phyloP scores from a whole-genome alignment of 2,329 filamentous ascomycete species.

The Coniella lustricola region DNA sequence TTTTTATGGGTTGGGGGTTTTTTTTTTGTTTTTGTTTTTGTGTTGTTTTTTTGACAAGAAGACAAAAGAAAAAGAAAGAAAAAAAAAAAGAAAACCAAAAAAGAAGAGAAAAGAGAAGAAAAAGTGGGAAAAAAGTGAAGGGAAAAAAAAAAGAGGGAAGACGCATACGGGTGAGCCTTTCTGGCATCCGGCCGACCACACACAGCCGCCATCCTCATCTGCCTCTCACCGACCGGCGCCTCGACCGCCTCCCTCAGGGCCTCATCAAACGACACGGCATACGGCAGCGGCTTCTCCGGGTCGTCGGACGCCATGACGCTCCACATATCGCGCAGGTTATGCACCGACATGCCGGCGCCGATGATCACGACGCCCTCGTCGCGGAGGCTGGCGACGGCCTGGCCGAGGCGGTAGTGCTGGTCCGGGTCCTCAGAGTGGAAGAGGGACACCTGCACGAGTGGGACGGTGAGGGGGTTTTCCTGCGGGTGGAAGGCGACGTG shows the following conservation, averaged over 20 bases:
- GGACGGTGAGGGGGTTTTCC: conserved; percentile 55
- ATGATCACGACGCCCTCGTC: conserved; percentile 63
- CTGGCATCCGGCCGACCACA: conserved; percentile 36
- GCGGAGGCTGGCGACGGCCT: conserved; percentile 57
- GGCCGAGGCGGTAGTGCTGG: conserved; percentile 61
- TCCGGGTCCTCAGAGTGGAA: conserved; percentile 58
- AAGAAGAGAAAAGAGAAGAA: background rate
- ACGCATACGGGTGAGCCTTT: conserved; percentile 34
- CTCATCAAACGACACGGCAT: conserved; percentile 57
- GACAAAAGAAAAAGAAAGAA: too few species aligned
- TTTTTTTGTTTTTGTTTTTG: background rate
- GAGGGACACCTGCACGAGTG: conserved; percentile 66
- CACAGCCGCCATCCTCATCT: conserved; percentile 33
- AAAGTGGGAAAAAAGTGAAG: background rate
- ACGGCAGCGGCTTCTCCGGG: conserved; percentile 41
- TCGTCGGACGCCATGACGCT: conserved; percentile 32
- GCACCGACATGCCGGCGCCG: conserved; percentile 68
- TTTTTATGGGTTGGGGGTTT: too few species aligned
- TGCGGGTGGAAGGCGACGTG: conserved; percentile 55
- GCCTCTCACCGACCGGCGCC: conserved; percentile 28
- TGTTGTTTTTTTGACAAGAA: too few species aligned
- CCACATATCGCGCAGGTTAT: conserved; percentile 54
- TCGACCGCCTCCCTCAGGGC: conserved; percentile 60
- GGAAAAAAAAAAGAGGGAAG: background rate
- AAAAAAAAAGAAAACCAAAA: background rate